Percentiles rank a stretch among this genome's conserved stretches.
These are phyloP conservation scores for Oryza meyeriana DNA, from an alignment of 176 grass and related monocot genomes.

Conservation along the genomic window DNA sequence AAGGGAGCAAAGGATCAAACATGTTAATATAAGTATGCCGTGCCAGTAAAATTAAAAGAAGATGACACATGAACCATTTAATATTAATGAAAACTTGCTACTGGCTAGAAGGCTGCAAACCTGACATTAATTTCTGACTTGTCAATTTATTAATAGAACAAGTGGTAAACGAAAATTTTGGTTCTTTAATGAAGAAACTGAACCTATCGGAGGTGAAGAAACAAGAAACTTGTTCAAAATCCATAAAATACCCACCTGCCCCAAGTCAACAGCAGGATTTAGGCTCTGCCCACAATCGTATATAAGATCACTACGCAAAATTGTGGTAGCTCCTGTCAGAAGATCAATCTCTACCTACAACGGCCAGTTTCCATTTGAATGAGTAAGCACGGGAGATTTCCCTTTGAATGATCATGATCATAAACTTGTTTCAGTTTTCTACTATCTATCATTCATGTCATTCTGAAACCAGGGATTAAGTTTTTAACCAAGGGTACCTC, in stretches of 20 bases:
- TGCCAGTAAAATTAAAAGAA: neutral
- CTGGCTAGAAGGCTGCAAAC: slow-evolving; percentile 12
- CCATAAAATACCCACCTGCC: slow-evolving; percentile 56
- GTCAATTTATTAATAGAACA: neutral
- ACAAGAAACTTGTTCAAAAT: neutral
- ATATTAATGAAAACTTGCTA: neutral
- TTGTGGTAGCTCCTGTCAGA: slow-evolving; percentile 76
- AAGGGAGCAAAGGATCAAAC: neutral
- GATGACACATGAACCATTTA: neutral
- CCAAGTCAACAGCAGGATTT: slow-evolving; percentile 92
- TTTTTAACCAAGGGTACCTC: slow-evolving; percentile 60
- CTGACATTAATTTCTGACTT: neutral
- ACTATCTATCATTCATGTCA: neutral
- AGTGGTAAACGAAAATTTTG: neutral
- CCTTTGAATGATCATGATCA: slow-evolving; percentile 2
- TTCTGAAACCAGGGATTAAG: slow-evolving; percentile 1
- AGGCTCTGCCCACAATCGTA: slow-evolving; percentile 96
- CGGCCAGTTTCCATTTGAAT: neutral
- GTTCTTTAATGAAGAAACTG: neutral
- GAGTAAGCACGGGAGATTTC: neutral
- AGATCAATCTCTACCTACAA: slow-evolving; percentile 92
- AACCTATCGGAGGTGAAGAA: neutral
- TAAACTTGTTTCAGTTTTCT: slow-evolving; percentile 5
- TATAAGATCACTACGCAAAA: slow-evolving; percentile 79
- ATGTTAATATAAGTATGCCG: neutral